A percentile compares a stretch with the other conserved stretches of the same genome.
Evolutionary conservation across 2,329 filamentous ascomycete genomes (phyloP).

Genomic region (Aureobasidium lini): DNA sequence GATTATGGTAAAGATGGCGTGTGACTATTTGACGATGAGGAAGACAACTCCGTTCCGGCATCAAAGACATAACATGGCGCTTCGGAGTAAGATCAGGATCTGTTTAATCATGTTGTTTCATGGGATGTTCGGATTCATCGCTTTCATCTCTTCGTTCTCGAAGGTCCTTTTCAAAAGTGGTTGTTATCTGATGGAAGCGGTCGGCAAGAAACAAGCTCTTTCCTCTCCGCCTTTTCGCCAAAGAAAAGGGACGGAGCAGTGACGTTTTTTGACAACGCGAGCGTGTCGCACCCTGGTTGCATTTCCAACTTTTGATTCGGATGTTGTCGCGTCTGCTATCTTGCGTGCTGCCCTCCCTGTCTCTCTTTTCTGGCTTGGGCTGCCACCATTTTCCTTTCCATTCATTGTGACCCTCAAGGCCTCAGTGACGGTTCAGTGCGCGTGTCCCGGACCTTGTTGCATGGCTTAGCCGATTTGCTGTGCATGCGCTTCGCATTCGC

Average conservation of each 20-base stretch:
- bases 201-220: not conserved
- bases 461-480: conserved; percentile 11
- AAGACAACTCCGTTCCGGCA: not conserved
- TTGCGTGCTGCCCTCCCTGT: not conserved
- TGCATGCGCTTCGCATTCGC: conserved; percentile 3
- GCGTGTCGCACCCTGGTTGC: not conserved
- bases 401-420: not conserved
- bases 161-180: no score
- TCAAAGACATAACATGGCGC: not conserved
- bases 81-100: not conserved
- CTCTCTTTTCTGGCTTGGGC: not conserved
- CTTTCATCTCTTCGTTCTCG: no score
- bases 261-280: not conserved
- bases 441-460: conserved; percentile 2
- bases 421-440: not conserved
- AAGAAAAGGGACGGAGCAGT: not conserved
- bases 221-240: not conserved
- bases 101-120: not conserved
- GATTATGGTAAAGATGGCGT: not conserved
- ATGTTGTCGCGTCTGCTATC: not conserved
- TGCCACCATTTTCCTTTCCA: not conserved
- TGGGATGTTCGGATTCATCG: no score
- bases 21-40: not conserved
- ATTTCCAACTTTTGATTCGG: not conserved
- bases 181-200: not conserved